These are phyloP conservation scores for Monilinia aucupariae DNA, from an alignment of 2,329 filamentous ascomycete genomes.

Conservation along the genomic window DNA sequence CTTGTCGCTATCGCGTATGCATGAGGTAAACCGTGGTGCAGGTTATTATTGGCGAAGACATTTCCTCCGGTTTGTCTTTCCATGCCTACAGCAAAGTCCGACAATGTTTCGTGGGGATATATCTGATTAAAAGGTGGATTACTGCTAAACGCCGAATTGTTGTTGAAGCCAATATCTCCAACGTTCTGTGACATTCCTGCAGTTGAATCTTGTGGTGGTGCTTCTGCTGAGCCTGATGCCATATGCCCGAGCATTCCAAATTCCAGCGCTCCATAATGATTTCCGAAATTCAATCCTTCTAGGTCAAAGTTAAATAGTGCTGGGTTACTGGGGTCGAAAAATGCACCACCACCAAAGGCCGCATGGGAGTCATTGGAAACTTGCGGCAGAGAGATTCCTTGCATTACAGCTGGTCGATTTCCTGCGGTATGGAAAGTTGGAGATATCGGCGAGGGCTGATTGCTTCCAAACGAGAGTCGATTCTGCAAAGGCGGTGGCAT, in stretches of 20 bases:
- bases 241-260: slow-evolving; percentile 96
- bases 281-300: slow-evolving; percentile 89
- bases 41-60: slow-evolving; percentile 41
- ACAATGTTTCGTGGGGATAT: slow-evolving; percentile 45
- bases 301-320: slow-evolving; percentile 94
- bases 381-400: slow-evolving; percentile 37
- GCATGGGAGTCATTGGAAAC: slow-evolving; percentile 44
- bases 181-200: slow-evolving; percentile 46
- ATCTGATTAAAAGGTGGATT: slow-evolving; percentile 44
- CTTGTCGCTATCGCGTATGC: slow-evolving; percentile 60
- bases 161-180: slow-evolving; percentile 30
- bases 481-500: slow-evolving; percentile 49
- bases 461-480: slow-evolving; percentile 50
- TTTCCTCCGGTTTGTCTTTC: slow-evolving; percentile 41
- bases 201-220: slow-evolving; percentile 58
- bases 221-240: slow-evolving; percentile 83
- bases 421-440: slow-evolving; percentile 60
- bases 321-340: slow-evolving; percentile 89
- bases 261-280: slow-evolving; percentile 90
- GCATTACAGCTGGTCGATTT: slow-evolving; percentile 44
- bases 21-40: slow-evolving; percentile 56
- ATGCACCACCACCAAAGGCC: slow-evolving; percentile 45
- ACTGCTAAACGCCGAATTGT: slow-evolving; percentile 30
- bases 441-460: slow-evolving; percentile 67
- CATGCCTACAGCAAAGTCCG: slow-evolving; percentile 47